phyloP scores from a whole-genome alignment of 441 rosid genomes.

The Jatropha multifida region DNA sequence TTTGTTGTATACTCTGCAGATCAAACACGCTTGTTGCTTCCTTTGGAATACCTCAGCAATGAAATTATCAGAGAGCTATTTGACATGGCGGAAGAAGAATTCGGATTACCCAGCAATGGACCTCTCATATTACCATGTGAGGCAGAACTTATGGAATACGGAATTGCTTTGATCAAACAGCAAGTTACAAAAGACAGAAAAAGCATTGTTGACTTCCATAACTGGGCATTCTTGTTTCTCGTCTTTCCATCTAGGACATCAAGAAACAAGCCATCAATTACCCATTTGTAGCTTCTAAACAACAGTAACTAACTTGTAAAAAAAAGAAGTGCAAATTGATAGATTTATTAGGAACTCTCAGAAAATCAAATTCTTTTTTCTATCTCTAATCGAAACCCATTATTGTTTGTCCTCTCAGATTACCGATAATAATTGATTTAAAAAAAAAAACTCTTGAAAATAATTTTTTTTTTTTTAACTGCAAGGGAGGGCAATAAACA shows the following conservation, averaged over 20 bases:
- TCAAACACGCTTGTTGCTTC: conserved; percentile 11
- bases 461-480: too few relatives aligned
- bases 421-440: too few relatives aligned
- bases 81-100: conserved; percentile 18
- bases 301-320: neutral
- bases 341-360: neutral
- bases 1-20: conserved; percentile 19
- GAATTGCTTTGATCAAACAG: conserved; percentile 11
- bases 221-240: neutral
- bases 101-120: conserved; percentile 6
- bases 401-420: too few relatives aligned
- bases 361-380: too few relatives aligned
- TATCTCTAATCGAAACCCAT: neutral
- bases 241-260: neutral
- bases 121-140: conserved; percentile 10
- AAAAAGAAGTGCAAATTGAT: neutral
- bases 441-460: too few relatives aligned
- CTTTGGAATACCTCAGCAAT: conserved; percentile 9
- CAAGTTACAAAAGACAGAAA: conserved; percentile 6
- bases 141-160: conserved; percentile 3
- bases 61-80: conserved; percentile 12
- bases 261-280: neutral
- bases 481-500: too few relatives aligned
- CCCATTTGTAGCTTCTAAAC: neutral
- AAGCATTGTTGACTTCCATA: neutral